Percentiles rank a stretch among this genome's conserved stretches.
These are phyloP conservation scores for Hibiscus syriacus DNA, from an alignment of 345 rosid genomes.

Conservation along the genomic window DNA sequence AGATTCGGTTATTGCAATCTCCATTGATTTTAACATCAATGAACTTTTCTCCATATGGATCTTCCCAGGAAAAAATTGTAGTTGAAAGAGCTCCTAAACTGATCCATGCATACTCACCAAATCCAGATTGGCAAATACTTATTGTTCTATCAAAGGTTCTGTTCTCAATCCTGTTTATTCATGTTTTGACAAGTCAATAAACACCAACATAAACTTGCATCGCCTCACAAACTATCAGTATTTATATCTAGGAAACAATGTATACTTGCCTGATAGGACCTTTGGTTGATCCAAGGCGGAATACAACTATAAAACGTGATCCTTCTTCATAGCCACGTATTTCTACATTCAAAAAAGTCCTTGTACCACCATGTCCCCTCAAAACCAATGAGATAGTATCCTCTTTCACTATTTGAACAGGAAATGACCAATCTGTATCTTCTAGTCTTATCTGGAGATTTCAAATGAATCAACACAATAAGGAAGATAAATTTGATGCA, in stretches of 20 bases:
- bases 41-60: constrained; percentile 83
- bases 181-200: constrained; percentile 12
- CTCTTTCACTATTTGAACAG: constrained; percentile 73
- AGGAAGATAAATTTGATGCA: not conserved
- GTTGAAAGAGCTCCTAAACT: constrained; percentile 65
- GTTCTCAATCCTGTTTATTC: constrained; percentile 73
- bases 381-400: constrained; percentile 81
- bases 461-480: constrained; percentile 4
- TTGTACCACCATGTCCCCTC: constrained; percentile 49
- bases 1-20: constrained; percentile 28
- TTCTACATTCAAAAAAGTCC: constrained; percentile 60
- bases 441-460: constrained; percentile 57
- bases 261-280: constrained; percentile 79
- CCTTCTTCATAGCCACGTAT: constrained; percentile 99
- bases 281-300: constrained; percentile 68
- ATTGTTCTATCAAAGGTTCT: constrained; percentile 49
- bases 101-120: constrained; percentile 72
- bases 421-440: constrained; percentile 92
- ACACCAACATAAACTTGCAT: constrained; percentile 10
- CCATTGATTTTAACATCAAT: constrained; percentile 59
- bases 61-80: constrained; percentile 80
- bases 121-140: constrained; percentile 83
- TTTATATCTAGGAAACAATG: not conserved
- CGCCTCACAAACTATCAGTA: not conserved
- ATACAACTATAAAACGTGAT: constrained; percentile 86